Percentiles rank a stretch among this genome's conserved stretches.
phyloP scores from a whole-genome alignment of 108 stramenopile genomes.

The Chaetoceros tenuissimus region DNA sequence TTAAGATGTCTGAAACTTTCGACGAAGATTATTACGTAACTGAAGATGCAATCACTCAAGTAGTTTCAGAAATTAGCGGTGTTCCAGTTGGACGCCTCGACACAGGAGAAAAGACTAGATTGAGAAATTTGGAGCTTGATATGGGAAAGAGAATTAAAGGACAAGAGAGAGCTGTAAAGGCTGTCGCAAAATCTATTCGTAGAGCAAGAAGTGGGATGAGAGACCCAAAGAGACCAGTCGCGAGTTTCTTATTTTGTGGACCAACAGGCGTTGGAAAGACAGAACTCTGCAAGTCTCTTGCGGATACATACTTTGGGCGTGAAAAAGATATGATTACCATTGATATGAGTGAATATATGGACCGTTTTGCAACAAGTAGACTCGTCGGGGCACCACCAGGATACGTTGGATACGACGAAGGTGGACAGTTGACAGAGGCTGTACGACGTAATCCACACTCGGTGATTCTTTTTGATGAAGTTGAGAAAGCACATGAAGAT shows the following conservation, averaged over 20 bases:
- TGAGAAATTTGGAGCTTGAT: slow-evolving; percentile 65
- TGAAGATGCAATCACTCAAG: slow-evolving; percentile 48
- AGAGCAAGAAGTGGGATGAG: slow-evolving; percentile 76
- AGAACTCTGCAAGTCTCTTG: slow-evolving; percentile 82
- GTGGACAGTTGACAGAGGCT: slow-evolving; percentile 94
- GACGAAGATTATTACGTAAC: slow-evolving; percentile 55
- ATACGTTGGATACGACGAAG: slow-evolving; percentile 91
- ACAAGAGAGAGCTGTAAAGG: slow-evolving; percentile 73
- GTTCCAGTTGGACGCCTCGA: slow-evolving; percentile 67
- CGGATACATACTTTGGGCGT: slow-evolving; percentile 74
- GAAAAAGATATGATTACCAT: slow-evolving; percentile 87
- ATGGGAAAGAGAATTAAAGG: slow-evolving; percentile 75
- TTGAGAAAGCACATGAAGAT: slow-evolving; percentile 92
- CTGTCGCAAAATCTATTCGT: slow-evolving; percentile 72
- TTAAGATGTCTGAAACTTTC: slow-evolving; percentile 52
- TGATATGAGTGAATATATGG: slow-evolving; percentile 94
- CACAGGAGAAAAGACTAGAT: slow-evolving; percentile 66
- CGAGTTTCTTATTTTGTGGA: slow-evolving; percentile 82
- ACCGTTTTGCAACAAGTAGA: slow-evolving; percentile 83
- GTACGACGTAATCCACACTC: slow-evolving; percentile 72
- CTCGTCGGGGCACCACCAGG: slow-evolving; percentile 91
- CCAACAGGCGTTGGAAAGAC: slow-evolving; percentile 93
- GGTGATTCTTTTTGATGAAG: slow-evolving; percentile 65
- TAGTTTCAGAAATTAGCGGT: slow-evolving; percentile 53
- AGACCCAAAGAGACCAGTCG: slow-evolving; percentile 64